Evolutionary conservation across 768 basidiomycete genomes (phyloP), one percentile per base, ranked within the genome.

Genomic region (Russula brevipes): DNA sequence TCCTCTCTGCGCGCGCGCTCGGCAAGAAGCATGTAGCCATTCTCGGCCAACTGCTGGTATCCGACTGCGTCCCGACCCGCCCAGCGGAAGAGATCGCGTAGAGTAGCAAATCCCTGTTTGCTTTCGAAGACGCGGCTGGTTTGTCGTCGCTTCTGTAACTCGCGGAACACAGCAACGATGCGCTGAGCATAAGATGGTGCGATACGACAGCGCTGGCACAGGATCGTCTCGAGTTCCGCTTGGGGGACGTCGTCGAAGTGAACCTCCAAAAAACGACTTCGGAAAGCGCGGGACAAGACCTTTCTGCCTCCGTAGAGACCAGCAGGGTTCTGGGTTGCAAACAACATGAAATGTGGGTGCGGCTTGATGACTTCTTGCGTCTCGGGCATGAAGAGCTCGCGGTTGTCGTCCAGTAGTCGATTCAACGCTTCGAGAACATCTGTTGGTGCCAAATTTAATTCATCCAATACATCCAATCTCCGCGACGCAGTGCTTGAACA

Each of bases 391-490:
- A 98, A 82, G 24, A 99, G 79, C 73, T 99, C 97, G 52, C 97
- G 87, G 69, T 99, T 99, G 72, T 99, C 97, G 72, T 99, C 97
- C 36, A 99, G 81, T 8, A 99, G 81, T 33, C 97, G 86, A 73
- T 99, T 99, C 42, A 99, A 83, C 0, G 97, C 96, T 73, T 99
- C 97, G 54, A 99, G 81, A 5, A 99, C 97, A 70, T 99, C 97
- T 4, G 94, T 98, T 3, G 97, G 97, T 4, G 97, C 97, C 46
- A 99, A 78, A 73, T 99, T 99, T 66, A 99, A 81, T 72, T 99
- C 97, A 70, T 99, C 97, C 45, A 99, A 81, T 11, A 99, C 97
- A 99, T 92, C 97, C 97, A 99, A 72, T 98, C 86, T 11, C 97
- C 97, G 38, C 85, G 78, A 36, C 94, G 86, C 19, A 99, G 80